Evolutionary conservation across 257 asterid species (phyloP), one percentile per base, ranked within the genome.

Genomic region (Marsdenia floribunda): DNA sequence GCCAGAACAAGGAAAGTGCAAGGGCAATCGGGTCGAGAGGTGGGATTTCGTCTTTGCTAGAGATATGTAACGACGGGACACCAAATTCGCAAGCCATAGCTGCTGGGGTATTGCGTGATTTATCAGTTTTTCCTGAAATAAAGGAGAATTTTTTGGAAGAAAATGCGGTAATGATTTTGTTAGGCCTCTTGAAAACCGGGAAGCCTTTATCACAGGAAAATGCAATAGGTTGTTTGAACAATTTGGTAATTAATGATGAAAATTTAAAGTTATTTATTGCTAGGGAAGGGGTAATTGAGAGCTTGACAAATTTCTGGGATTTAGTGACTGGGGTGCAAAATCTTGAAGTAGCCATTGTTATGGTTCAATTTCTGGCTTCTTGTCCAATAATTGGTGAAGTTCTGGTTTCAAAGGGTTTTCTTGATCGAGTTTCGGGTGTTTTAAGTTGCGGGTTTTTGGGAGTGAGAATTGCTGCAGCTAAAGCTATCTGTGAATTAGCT

Each of bases 1-100:
- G 97, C 60, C 85, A 83, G 71, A 83, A 92, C 0, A 92, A 90
- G 88, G 99, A 94, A 61, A 94, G 89, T 54, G 97, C 97, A 1
- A 86, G 96, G 85, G 97, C 97, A 35, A 87, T 94, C 46, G 96
- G 86, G 37, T 92, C 96, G 67, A 77, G 99, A 79, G 97, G 99
- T n/a, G 99, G 97, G 44, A 81, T 94, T 79, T 88, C 95, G 2
- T 86, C 97, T 3, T 72, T 94, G 76, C 50, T 94, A 46, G 96
- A 90, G 53, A 85, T 94, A 75, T 94, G 99, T 40, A 85, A 83
- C 73, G 73, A 76, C 40, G 99, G 99, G 8, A 92, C 97, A 0
- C 97, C 96, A 0, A 86, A 74, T 85, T 94, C 97, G 10, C 99
- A 94, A 72, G 99, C 97, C 5, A 72, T 85, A 55, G 95, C 99